Conservation (phyloP, 495 filamentous ascomycete genomes). For the Podospora conica region DNA sequence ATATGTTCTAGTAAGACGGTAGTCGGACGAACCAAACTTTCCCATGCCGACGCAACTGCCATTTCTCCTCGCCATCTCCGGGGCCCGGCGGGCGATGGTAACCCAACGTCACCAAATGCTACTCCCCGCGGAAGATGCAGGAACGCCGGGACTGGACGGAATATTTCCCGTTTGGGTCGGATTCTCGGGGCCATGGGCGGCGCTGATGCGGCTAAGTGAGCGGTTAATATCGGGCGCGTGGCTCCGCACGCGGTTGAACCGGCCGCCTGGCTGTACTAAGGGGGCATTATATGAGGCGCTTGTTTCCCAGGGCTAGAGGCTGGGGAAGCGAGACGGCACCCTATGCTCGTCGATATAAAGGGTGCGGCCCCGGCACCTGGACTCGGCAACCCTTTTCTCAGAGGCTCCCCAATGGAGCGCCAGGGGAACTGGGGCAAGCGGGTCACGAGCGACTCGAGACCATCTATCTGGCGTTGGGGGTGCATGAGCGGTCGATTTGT, state of each 20-base stretch:
- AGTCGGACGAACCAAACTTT: neutral
- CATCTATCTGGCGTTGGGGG: neutral
- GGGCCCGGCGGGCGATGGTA: neutral
- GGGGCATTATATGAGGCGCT: neutral
- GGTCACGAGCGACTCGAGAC: neutral
- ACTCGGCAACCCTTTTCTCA: neutral
- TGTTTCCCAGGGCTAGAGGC: neutral
- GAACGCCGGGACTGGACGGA: neutral
- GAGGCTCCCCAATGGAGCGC: neutral
- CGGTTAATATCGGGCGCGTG: neutral
- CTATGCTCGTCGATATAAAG: neutral
- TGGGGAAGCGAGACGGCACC: neutral
- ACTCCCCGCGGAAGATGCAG: neutral
- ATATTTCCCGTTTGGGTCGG: neutral
- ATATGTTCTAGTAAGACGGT: neutral
- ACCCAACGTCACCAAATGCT: neutral
- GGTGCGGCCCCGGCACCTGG: neutral
- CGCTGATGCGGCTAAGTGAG: neutral
- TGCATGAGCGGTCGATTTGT: neutral
- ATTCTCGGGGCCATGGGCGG: neutral
- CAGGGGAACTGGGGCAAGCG: neutral
- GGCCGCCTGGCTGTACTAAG: neutral
- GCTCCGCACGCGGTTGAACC: neutral
- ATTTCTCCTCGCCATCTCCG: neutral
- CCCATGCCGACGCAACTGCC: constrained; percentile 1